Evolutionary conservation across 371 early-diverging fungal genomes (phyloP).

Genomic region (Mucor circinelloides): DNA sequence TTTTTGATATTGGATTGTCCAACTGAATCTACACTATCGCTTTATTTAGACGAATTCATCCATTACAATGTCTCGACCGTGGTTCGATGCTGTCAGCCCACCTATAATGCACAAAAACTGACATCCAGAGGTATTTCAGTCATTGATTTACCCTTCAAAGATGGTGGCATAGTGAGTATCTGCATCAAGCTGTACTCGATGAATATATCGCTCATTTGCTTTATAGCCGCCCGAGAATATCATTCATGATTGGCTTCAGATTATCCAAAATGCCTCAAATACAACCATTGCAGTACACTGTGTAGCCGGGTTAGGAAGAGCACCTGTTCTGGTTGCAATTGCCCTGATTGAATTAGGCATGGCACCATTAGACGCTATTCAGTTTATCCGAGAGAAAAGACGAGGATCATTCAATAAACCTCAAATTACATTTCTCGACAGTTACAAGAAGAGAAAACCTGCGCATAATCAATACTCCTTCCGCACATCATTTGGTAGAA

Average conservation of each 20-base stretch:
- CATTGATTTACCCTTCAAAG: constrained; percentile 46
- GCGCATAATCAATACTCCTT: constrained; percentile 16
- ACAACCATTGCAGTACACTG: constrained; percentile 85
- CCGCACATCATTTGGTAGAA: constrained; percentile 18
- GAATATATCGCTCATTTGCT: background rate
- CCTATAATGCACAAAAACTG: constrained; percentile 71
- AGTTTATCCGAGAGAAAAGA: constrained; percentile 73
- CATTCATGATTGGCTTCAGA: constrained; percentile 72
- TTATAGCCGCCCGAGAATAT: constrained; percentile 66
- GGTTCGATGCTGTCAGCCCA: constrained; percentile 86
- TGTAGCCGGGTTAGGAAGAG: constrained; percentile 83
- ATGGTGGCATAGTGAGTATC: constrained; percentile 64
- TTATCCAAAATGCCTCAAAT: constrained; percentile 55
- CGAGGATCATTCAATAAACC: constrained; percentile 83
- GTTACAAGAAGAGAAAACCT: constrained; percentile 33
- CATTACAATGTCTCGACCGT: constrained; percentile 79
- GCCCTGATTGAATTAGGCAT: constrained; percentile 84
- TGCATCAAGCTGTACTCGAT: background rate
- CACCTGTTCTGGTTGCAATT: constrained; percentile 75
- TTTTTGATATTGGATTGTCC: constrained; percentile 92
- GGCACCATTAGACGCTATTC: constrained; percentile 78
- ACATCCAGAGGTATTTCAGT: constrained; percentile 56
- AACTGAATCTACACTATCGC: constrained; percentile 75
- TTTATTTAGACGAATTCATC: constrained; percentile 78
- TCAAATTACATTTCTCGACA: constrained; percentile 71